Evolutionary conservation across 2,329 filamentous ascomycete species (phyloP), one percentile per base, ranked within the genome.

Genomic region (Pleochaeta shiraiana): DNA sequence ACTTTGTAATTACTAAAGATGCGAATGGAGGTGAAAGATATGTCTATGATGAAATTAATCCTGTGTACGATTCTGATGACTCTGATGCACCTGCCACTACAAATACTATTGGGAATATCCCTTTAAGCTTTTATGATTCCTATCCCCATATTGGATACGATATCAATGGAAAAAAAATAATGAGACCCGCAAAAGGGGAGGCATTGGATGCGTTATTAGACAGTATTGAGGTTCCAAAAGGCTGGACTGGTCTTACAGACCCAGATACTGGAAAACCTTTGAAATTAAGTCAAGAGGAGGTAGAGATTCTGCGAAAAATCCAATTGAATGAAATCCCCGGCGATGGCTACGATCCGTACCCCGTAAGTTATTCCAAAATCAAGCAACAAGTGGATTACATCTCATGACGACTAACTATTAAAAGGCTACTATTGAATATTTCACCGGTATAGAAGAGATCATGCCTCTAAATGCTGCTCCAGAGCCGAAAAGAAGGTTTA

Each of bases 131-230:
- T 76, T 98, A 98, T 78, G 93, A 98, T 74, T 87, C 89, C 39
- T 98, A 96, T 73, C 93, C 93, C 63, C 93, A 98, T 74, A 96
- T 98, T 73, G 93, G 93, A 66, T 98, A 98, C 76, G 89, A 96
- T 71, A 97, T 98, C 77, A 95, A 98, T 74, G 93, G 93, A 74
- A 96, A 95, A 81, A 95, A 88, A 75, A 95, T 98, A 68, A 88
- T 95, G 85, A 87, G 93, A 63, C 93, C 93, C 6, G 93, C 95
- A 3, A 92, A 90, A 69, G 92, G 92, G 63, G 87, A 95, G 73
- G 93, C 93, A 39, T 78, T 98, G 34, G 93, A 98, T 78, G 90
- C 90, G 14, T 80, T 98, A 53, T 79, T 98, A 11, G 92, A 98
- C 71, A 96, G 88, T 75, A 98, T 98, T 71, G 93, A 98, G 72